Base-by-base conservation (phyloP, 2,329 filamentous ascomycete genomes). In the Ilyonectria mors-panacis region DNA sequence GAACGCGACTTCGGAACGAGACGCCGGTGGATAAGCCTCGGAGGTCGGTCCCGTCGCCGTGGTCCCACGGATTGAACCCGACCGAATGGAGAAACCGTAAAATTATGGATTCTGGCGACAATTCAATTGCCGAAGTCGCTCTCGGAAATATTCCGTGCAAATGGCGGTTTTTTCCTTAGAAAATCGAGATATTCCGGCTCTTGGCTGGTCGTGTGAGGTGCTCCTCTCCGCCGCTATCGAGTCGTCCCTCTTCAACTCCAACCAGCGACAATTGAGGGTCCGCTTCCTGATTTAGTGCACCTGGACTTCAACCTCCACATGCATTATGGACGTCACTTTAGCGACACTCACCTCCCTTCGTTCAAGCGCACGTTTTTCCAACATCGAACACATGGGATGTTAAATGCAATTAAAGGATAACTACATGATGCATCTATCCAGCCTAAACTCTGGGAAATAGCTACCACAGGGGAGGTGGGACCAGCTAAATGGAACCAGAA, bases 11-110 rank as follows among this genome's bases (percentile, higher is more conserved):
- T 75, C 73, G 73, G 73, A 74, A 62, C 47, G 50, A 19, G 50
- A n/a, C 37, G 30, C 73, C 71, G 73, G 74, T 70, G 66, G 68
- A 64, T 66, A 67, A 70, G 72, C 67, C 74, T 75, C 71, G 73
- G 73, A 75, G 65, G 65, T 69, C 42, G 67, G 53, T 48, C 69
- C 70, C 72, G 66, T 60, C 19, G 54, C 50, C 33, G 33, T n/a
- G 47, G 55, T 39, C 61, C 53, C 53, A 55, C 51, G 59, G 69
- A 65, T 21, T n/a, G 53, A 37, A 19, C n/a, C 54, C 53, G 45
- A 17, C 42, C 26, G 53, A 45, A 37, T 19, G 57, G 23, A n/a
- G 30, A 55, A 19, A 51, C 51, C 47, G 13, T 8, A 35, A 26
- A 45, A n/a, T 23, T 17, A 48, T 28, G 50, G 44, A 42, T 53